Conservation (phyloP, 805 yeast genomes). For the Sugiyamaella chiloensis region DNA sequence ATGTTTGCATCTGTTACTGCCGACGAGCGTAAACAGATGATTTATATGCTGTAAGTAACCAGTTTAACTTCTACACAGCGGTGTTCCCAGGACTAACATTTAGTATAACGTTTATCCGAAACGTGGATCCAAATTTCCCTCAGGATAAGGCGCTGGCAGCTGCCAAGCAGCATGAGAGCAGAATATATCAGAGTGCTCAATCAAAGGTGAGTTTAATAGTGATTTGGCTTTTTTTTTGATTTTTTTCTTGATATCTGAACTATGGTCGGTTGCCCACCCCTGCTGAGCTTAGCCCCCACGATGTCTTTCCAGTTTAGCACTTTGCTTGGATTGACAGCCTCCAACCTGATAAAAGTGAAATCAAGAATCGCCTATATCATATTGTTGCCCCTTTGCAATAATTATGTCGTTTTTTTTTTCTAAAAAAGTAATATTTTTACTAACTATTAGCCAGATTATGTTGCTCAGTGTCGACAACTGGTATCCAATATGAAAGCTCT, state of each 20-base stretch:
- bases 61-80: not conserved
- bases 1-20: slow-evolving; percentile 10
- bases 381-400: too few relatives aligned
- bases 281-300: too few relatives aligned
- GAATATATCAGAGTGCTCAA: slow-evolving; percentile 28
- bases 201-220: slow-evolving; percentile 27
- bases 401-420: too few relatives aligned
- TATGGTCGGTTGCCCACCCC: too few relatives aligned
- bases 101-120: slow-evolving; percentile 26
- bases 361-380: too few relatives aligned
- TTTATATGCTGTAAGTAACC: slow-evolving; percentile 25
- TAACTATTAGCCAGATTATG: not conserved
- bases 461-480: slow-evolving; percentile 6
- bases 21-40: slow-evolving; percentile 27
- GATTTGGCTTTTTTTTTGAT: slow-evolving; percentile 2
- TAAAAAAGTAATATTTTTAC: too few relatives aligned
- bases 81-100: not conserved
- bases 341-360: too few relatives aligned
- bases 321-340: too few relatives aligned
- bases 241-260: too few relatives aligned
- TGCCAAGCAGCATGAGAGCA: slow-evolving; percentile 34
- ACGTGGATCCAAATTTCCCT: slow-evolving; percentile 27
- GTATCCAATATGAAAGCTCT: slow-evolving; percentile 7
- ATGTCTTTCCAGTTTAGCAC: too few relatives aligned
- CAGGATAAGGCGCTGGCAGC: slow-evolving; percentile 30